Evolutionary conservation across 192 early-diverging fungal genomes (phyloP).

Genomic region (Neocallimastix lanati): DNA sequence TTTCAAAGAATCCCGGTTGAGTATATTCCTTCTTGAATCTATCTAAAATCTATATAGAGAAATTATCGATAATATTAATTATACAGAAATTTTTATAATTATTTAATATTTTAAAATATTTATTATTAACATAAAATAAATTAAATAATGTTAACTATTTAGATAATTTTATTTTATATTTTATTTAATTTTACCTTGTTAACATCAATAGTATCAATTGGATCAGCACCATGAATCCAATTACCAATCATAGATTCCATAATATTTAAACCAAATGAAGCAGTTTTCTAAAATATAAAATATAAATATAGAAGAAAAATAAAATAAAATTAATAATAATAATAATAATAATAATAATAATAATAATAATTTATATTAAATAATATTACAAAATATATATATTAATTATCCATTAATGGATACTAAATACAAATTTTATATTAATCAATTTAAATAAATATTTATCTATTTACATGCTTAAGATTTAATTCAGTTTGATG

Average conservation of each 20-base stretch:
- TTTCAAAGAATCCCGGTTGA: constrained; percentile 49
- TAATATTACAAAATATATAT: too few species aligned
- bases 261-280: constrained; percentile 68
- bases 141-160: too few species aligned
- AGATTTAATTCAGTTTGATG: constrained; percentile 78
- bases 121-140: too few species aligned
- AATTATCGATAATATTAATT: too few species aligned
- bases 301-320: constrained; percentile 5
- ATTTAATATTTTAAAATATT: too few species aligned
- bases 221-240: constrained; percentile 78
- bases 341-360: too few species aligned
- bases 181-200: constrained; percentile 44
- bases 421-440: too few species aligned
- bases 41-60: constrained; percentile 38
- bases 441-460: too few species aligned
- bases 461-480: constrained; percentile 43
- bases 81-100: not conserved
- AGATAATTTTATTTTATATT: too few species aligned
- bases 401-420: too few species aligned
- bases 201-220: constrained; percentile 61
- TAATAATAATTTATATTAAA: too few species aligned
- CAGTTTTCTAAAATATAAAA: constrained; percentile 37
- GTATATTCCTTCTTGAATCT: constrained; percentile 40
- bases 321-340: not conserved
- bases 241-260: constrained; percentile 57